Evolutionary conservation across 2,329 filamentous ascomycete genomes (phyloP).

Genomic region (Colletotrichum endophyticum): DNA sequence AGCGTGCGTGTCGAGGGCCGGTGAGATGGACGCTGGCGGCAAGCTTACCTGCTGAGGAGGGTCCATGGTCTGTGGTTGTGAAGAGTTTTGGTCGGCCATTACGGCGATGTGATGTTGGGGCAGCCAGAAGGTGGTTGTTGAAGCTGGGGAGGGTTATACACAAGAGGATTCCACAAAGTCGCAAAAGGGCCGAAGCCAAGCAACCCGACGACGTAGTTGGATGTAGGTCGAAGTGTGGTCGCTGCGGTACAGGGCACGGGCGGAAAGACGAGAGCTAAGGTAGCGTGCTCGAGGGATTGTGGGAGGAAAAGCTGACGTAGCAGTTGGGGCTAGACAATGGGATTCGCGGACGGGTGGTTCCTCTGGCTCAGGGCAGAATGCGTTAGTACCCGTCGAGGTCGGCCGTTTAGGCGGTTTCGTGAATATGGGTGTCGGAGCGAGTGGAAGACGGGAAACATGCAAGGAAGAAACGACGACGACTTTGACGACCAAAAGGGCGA

Average conservation of each 20-base stretch:
- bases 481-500: not conserved
- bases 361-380: not conserved
- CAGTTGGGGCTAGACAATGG: not conserved
- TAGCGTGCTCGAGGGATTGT: constrained; percentile 1
- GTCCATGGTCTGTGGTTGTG: constrained; percentile 19
- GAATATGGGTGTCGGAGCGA: not conserved
- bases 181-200: constrained; percentile 14
- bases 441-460: not conserved
- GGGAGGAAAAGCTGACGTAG: constrained; percentile 12
- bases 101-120: not conserved
- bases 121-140: not conserved
- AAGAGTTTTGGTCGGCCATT: constrained; percentile 19
- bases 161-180: not conserved
- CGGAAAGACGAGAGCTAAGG: not conserved
- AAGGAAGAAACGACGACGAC: not conserved
- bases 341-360: not conserved
- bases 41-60: constrained; percentile 20
- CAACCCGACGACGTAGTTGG: constrained; percentile 3
- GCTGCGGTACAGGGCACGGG: not conserved
- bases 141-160: not conserved
- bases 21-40: not conserved
- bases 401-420: not conserved
- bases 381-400: not conserved
- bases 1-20: not conserved
- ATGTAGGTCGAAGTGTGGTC: not conserved